Percentiles rank a stretch among this genome's conserved stretches.
Conservation (phyloP, 345 rosid genomes). For the Lumnitzera littorea region DNA sequence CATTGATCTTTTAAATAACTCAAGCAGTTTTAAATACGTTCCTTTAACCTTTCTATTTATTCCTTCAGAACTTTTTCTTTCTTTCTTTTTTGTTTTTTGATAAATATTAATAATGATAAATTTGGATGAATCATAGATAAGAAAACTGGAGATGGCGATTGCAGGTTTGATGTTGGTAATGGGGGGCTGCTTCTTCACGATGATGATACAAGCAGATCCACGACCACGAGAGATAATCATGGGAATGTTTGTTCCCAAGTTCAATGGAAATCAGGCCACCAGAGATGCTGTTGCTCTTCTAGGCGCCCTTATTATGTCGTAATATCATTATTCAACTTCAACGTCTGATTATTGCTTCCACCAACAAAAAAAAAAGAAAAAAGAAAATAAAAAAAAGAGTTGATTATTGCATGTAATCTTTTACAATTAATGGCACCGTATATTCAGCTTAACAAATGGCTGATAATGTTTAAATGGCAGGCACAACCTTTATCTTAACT, state of each 20-base stretch:
- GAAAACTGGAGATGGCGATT: conserved; percentile 14
- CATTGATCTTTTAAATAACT: too few species aligned
- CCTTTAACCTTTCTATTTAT: too few species aligned
- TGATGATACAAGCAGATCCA: conserved; percentile 9
- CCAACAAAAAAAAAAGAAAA: too few species aligned
- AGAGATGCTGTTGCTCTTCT: conserved; percentile 13
- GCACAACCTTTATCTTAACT: conserved; percentile 11
- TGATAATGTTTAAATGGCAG: neutral
- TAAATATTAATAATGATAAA: too few species aligned
- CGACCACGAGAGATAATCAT: neutral
- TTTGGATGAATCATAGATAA: neutral
- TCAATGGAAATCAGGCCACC: conserved; percentile 3
- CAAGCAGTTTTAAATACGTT: too few species aligned
- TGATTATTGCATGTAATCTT: too few species aligned
- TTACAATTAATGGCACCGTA: too few species aligned
- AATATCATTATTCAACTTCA: neutral
- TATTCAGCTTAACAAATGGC: too few species aligned
- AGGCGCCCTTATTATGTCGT: conserved; percentile 18
- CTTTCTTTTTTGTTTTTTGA: too few species aligned
- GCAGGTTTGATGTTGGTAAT: neutral
- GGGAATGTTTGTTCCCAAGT: conserved; percentile 14
- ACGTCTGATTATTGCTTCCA: too few species aligned
- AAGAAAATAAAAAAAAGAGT: too few species aligned
- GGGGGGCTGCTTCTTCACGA: conserved; percentile 12
- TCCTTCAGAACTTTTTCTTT: too few species aligned